phyloP scores from a whole-genome alignment of 306 rosid species.

The Fragaria vesca region DNA sequence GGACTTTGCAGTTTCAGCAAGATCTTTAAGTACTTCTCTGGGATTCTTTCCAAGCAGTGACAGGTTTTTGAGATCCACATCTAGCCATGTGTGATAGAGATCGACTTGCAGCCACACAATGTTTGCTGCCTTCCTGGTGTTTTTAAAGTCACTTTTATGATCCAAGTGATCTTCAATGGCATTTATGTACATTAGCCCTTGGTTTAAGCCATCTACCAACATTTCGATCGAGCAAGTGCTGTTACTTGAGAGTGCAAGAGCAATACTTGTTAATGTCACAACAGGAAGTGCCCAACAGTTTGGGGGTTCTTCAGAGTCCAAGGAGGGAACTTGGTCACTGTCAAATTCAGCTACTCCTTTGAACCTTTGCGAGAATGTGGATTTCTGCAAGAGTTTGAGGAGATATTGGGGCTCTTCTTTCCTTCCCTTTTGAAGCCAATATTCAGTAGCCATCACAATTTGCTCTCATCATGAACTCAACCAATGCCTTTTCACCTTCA shows the following conservation, averaged over 20 bases:
- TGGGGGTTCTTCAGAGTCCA: constrained; percentile 48
- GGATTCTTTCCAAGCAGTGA: constrained; percentile 42
- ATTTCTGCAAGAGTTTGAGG: constrained; percentile 48
- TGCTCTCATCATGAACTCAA: constrained; percentile 50
- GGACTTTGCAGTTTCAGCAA: constrained; percentile 54
- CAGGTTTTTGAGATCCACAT: constrained; percentile 53
- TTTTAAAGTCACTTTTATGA: constrained; percentile 35
- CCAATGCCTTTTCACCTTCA: constrained; percentile 80
- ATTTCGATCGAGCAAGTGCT: constrained; percentile 24
- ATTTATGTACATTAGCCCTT: constrained; percentile 53
- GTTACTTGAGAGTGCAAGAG: constrained; percentile 55
- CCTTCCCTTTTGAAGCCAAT: constrained; percentile 61
- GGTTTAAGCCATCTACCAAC: constrained; percentile 41
- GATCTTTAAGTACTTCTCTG: constrained; percentile 45
- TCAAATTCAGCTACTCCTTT: constrained; percentile 58
- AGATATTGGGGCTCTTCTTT: constrained; percentile 52
- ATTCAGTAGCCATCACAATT: constrained; percentile 62
- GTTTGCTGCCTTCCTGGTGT: constrained; percentile 56
- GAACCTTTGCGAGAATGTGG: constrained; percentile 44
- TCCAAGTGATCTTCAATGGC: constrained; percentile 49
- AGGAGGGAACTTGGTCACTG: constrained; percentile 46
- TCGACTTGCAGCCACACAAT: constrained; percentile 70
- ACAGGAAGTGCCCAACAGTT: constrained; percentile 78
- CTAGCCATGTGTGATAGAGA: constrained; percentile 70
- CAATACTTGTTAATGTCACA: constrained; percentile 71